Conservation (phyloP, 1,284 basidiomycete species). For the Gomphus sp. region DNA sequence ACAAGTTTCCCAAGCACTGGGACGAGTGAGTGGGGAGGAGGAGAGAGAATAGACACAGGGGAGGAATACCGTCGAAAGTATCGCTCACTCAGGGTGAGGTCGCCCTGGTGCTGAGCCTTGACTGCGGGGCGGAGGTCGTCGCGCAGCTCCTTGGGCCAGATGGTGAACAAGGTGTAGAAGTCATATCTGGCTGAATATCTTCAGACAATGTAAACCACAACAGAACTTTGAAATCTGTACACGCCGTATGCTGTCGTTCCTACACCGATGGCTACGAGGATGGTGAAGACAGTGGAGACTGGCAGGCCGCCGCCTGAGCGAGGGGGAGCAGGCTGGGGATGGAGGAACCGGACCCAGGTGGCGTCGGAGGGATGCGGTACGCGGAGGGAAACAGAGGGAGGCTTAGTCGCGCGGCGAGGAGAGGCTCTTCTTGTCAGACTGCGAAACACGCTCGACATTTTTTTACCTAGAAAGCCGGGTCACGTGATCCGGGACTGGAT, state of each 20-base stretch:
- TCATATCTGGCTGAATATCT: conserved; percentile 40
- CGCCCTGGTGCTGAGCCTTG: conserved; percentile 50
- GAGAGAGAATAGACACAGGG: not conserved
- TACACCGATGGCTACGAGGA: conserved; percentile 37
- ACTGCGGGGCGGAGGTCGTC: conserved; percentile 56
- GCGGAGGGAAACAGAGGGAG: not conserved
- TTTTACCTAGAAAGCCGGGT: too few relatives aligned
- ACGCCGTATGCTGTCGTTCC: conserved; percentile 44
- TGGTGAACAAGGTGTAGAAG: conserved; percentile 49
- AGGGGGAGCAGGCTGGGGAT: not conserved
- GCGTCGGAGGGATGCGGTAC: too few relatives aligned
- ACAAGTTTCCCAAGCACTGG: conserved; percentile 56
- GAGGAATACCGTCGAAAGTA: conserved; percentile 46
- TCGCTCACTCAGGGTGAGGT: conserved; percentile 44
- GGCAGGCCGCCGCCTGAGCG: not conserved
- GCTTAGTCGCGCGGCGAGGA: not conserved
- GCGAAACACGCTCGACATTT: not conserved
- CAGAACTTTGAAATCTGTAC: conserved; percentile 28
- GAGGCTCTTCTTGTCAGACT: not conserved
- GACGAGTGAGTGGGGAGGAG: conserved; percentile 1
- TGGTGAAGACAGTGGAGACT: conserved; percentile 37
- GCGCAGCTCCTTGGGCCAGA: conserved; percentile 59
- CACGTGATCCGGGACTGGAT: not conserved
- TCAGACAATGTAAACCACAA: conserved; percentile 8
- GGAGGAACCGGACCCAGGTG: not conserved